phyloP scores from a whole-genome alignment of 805 yeast genomes.

The Deakozyma indianensis region DNA sequence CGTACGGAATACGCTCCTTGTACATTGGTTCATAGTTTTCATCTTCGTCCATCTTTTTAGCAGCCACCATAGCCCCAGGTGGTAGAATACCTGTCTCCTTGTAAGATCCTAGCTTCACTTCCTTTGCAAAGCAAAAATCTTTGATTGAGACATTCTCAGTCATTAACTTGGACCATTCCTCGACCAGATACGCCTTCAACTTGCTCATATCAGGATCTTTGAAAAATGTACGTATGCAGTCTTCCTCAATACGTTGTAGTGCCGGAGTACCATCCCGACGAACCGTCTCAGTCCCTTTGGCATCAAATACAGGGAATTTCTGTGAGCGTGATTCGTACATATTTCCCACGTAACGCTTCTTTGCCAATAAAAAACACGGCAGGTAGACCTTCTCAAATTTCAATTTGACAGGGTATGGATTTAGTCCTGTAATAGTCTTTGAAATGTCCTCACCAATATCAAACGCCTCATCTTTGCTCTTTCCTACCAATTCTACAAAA shows the following conservation, averaged over 20 bases:
- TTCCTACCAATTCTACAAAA: constrained; percentile 83
- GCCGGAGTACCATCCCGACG: constrained; percentile 93
- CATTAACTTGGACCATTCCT: constrained; percentile 54
- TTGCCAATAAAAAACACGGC: constrained; percentile 69
- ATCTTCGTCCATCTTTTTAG: constrained; percentile 46
- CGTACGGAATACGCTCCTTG: constrained; percentile 74
- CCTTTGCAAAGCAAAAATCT: constrained; percentile 87
- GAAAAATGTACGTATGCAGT: constrained; percentile 52
- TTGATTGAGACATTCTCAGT: constrained; percentile 50
- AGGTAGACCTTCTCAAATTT: constrained; percentile 89
- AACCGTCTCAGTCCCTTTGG: constrained; percentile 92
- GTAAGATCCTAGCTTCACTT: constrained; percentile 73
- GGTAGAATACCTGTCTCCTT: constrained; percentile 62
- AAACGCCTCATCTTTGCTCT: constrained; percentile 64
- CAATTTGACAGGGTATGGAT: constrained; percentile 70
- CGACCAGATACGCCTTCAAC: constrained; percentile 50
- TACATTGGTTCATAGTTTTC: constrained; percentile 73
- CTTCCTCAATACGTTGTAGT: constrained; percentile 68
- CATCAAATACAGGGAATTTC: constrained; percentile 59
- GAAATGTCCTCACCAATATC: constrained; percentile 61
- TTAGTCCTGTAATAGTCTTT: constrained; percentile 38
- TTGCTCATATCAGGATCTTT: constrained; percentile 55
- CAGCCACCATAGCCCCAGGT: constrained; percentile 82
- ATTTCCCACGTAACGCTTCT: constrained; percentile 86
- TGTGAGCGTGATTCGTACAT: constrained; percentile 50